These are phyloP conservation scores for Moricandia arvensis DNA, from an alignment of 345 rosid species.

Conservation along the genomic window DNA sequence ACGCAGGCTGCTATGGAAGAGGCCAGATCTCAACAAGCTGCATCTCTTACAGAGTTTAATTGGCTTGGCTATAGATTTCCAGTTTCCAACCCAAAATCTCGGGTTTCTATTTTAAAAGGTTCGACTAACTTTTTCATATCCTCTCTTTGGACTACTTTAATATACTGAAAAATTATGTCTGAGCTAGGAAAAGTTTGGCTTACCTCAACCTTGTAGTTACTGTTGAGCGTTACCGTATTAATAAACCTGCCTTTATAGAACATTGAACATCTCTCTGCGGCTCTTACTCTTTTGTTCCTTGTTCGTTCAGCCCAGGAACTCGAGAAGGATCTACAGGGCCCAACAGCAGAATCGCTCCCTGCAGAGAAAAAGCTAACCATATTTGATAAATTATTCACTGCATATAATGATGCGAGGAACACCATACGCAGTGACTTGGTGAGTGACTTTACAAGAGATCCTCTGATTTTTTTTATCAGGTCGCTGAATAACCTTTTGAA, in stretches of 20 bases:
- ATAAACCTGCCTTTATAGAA: constrained; percentile 10
- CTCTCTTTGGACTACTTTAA: background rate
- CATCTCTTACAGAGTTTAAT: constrained; percentile 86
- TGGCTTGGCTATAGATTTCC: constrained; percentile 98
- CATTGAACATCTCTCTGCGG: constrained; percentile 11
- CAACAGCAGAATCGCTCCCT: constrained; percentile 63
- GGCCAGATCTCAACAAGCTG: constrained; percentile 97
- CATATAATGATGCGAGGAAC: constrained; percentile 94
- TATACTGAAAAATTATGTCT: background rate
- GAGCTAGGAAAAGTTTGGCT: constrained; percentile 6
- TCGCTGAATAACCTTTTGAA: background rate
- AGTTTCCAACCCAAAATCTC: constrained; percentile 86
- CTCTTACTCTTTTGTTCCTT: constrained; percentile 25
- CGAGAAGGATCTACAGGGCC: constrained; percentile 92
- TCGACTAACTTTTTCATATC: constrained; percentile 1
- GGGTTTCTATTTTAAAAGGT: constrained; percentile 95
- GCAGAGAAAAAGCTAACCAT: constrained; percentile 74
- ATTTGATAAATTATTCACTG: constrained; percentile 86
- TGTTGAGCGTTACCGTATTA: constrained; percentile 2
- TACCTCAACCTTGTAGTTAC: background rate
- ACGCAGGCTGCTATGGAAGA: constrained; percentile 93
- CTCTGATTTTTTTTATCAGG: background rate
- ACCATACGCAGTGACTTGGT: constrained; percentile 93
- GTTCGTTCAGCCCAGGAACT: constrained; percentile 89
- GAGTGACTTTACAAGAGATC: constrained; percentile 30